Evolutionary conservation across 164 flowering plant species (phyloP), one percentile per base, ranked within the genome.

Genomic region (Macadamia integrifolia): DNA sequence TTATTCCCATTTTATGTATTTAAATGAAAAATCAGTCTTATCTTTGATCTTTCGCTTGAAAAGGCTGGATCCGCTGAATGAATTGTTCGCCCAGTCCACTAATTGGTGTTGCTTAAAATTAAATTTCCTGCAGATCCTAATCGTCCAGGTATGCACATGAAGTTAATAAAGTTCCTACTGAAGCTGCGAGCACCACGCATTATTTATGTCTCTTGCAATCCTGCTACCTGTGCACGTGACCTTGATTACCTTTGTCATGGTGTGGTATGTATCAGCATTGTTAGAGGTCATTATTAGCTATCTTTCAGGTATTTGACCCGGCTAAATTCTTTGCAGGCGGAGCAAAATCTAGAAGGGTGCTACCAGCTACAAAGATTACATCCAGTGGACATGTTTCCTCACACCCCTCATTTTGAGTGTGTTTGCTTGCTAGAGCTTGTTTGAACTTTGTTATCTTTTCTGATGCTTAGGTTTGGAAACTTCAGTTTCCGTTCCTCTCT

Each of bases 351-450:
- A 17, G 30, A 84, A 74, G 99, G 99, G 57, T 85, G 94, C 72
- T 95, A 95, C 80, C 74, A 76, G 69, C 80, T 95, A 30, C 86
- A 66, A 73, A 88, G 91, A 62, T 6, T 95, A 35, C 96, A 88
- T 68, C 98, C 99, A n/a, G 93, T 95, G 9, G 99, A 95, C 78
- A 95, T 95, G 99, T 95, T 95, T 79, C 98, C 99, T 30, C 98
- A 95, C 80, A 95, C 99, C 61, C 98, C 99, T 61, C 99, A 92
- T 74, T 91, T 95, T 23, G 99, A 95, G 71, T 92, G 97, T 71
- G 87, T 95, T 52, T 91, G 91, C 81, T 78, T 89, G 69, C 80
- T 95, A 66, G 98, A 95, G 83, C 91, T 92, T 68, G 23, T 72
- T 43, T 85, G 79, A 82, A 44, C 32, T 49, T 58, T 23, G 13